Percentiles rank a stretch among this genome's conserved stretches.
Evolutionary conservation across 345 rosid genomes (phyloP).

Genomic region (Salix suchowensis): DNA sequence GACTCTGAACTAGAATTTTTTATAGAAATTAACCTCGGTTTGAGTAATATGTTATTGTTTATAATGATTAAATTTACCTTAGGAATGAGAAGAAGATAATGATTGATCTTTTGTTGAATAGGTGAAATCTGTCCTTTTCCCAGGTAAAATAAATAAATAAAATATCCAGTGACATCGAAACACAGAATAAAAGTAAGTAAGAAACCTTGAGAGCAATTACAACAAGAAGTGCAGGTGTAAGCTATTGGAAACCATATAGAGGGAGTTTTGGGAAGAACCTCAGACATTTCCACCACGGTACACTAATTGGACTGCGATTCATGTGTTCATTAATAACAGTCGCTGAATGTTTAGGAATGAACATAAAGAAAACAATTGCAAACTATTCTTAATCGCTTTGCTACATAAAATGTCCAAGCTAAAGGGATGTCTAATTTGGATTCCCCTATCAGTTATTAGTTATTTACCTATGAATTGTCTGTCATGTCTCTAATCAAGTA

Average conservation of each 20-base stretch:
- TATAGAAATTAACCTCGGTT: neutral
- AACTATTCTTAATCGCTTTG: neutral
- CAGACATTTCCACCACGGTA: neutral
- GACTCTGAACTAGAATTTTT: neutral
- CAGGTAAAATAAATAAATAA: neutral
- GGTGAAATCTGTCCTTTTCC: neutral
- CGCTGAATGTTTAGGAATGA: neutral
- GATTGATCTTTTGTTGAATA: neutral
- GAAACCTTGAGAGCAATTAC: neutral
- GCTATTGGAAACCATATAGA: neutral
- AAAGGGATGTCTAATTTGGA: neutral
- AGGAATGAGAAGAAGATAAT: neutral
- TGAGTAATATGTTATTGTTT: neutral
- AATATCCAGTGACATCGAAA: neutral
- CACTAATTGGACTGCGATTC: neutral
- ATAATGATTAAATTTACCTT: neutral
- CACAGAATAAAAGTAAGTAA: neutral
- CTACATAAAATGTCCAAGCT: neutral
- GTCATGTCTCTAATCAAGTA: neutral
- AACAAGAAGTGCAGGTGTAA: neutral
- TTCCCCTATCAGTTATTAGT: neutral
- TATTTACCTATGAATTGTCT: neutral
- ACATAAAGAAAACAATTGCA: neutral
- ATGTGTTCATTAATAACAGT: neutral
- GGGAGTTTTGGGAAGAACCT: neutral